Conservation (phyloP, 1,284 basidiomycete genomes). For the Apiotrichum laibachii region DNA sequence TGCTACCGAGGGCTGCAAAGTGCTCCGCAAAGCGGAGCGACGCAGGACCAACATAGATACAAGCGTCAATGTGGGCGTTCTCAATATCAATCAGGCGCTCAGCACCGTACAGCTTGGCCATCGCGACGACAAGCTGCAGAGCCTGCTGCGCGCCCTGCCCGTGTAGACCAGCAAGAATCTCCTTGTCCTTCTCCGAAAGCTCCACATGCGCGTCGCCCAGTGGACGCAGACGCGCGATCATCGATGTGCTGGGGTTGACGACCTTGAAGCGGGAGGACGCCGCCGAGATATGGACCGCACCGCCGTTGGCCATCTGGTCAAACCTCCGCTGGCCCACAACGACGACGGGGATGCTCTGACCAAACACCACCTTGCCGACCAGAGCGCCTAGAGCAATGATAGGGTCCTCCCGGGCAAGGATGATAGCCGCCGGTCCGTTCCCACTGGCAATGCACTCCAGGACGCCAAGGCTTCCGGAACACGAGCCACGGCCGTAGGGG, state of each 20-base stretch:
- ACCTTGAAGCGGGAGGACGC: background rate
- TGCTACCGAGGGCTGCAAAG: constrained; percentile 8
- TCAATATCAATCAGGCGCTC: constrained; percentile 1
- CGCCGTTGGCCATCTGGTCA: constrained; percentile 4
- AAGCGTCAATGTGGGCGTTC: constrained; percentile 14
- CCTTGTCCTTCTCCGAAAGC: background rate
- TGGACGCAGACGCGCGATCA: background rate
- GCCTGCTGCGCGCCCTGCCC: constrained; percentile 6
- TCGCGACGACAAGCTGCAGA: constrained; percentile 8
- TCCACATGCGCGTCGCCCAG: background rate
- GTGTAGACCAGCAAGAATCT: background rate
- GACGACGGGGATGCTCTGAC: background rate
- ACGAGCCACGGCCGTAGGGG: constrained; percentile 15
- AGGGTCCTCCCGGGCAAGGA: constrained; percentile 6
- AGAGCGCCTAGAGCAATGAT: constrained; percentile 17
- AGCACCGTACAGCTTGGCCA: constrained; percentile 17
- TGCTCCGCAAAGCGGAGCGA: constrained; percentile 10
- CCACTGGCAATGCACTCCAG: constrained; percentile 12
- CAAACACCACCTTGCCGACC: constrained; percentile 9
- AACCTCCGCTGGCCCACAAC: constrained; percentile 6
- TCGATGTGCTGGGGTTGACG: constrained; percentile 5
- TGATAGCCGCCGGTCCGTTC: constrained; percentile 1
- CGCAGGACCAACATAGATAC: constrained; percentile 18
- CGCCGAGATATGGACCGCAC: constrained; percentile 2
- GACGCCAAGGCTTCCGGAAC: constrained; percentile 15